Base-by-base conservation (phyloP, 1,284 basidiomycete genomes). In the Coniferiporia sulphurascens region DNA sequence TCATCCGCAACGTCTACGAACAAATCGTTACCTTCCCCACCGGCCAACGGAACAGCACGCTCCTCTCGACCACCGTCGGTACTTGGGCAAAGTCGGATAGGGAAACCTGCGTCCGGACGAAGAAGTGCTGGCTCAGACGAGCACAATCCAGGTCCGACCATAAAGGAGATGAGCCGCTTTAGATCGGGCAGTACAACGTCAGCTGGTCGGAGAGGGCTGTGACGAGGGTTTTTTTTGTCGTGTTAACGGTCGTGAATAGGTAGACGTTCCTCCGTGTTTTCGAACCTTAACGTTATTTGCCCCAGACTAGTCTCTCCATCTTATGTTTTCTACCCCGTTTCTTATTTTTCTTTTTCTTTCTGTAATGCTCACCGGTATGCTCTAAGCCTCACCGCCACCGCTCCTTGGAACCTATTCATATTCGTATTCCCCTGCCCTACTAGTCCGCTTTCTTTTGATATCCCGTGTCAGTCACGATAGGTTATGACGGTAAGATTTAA, bases 61-160 rank as follows among this genome's bases (percentile, higher is more conserved):
- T 7, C 41, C 19, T 49, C 60, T 9, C 50, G 60, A n/a, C 44
- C 54, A 38, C 56, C 58, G n/a, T 56, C 55, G 22, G 54, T 55
- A 13, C 41, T 57, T 8, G 57, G 54, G 17, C 61, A 64, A 45
- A 65, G 63, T 45, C 58, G 63, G 17, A 64, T 65, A 34, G 63
- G 62, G 2, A 63, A 60, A 35, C 65, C 65, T 13, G 32, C 56
- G 12, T 43, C 59, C 3, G 57, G 61, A 19, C 52, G 64, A 48
- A 58, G 56, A 52, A 65, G 59, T 45, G 48, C 43, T 7, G 63
- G 56, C 15, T 53, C 51, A n/a, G 51, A 52, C 27, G 50, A 53
- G n/a, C 19, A 19, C 22, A 22, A 44, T 41, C 32, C n/a, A 19
- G 51, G 44, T 19, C 48, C 36, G 22, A 48, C 27, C 36, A 45